Conservation (phyloP, 148 eudicot genomes). For the Fagopyrum tataricum region DNA sequence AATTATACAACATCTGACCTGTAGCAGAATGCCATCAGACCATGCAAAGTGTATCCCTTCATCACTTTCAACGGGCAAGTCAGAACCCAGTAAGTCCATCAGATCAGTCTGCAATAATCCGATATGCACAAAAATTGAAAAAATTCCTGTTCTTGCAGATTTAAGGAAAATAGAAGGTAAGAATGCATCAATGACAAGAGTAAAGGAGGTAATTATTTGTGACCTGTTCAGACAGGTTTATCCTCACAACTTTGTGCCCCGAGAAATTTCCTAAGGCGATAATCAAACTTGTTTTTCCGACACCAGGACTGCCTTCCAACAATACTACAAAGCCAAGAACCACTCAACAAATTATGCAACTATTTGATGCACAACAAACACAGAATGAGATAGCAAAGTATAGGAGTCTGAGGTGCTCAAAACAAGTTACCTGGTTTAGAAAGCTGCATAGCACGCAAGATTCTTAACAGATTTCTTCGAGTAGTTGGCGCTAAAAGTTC, state of each 20-base stretch:
- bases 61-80: slow-evolving; percentile 88
- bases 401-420: not conserved
- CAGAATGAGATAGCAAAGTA: not conserved
- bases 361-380: slow-evolving; percentile 11
- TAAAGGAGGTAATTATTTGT: slow-evolving; percentile 9
- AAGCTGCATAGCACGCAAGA: slow-evolving; percentile 94
- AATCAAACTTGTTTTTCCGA: slow-evolving; percentile 92
- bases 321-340: slow-evolving; percentile 41
- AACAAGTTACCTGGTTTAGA: slow-evolving; percentile 62
- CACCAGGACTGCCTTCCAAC: slow-evolving; percentile 99
- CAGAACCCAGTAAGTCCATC: slow-evolving; percentile 97
- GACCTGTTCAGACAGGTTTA: slow-evolving; percentile 97
- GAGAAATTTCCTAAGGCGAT: slow-evolving; percentile 77
- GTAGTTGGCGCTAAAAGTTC: slow-evolving; percentile 95
- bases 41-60: slow-evolving; percentile 92
- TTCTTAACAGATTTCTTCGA: slow-evolving; percentile 71
- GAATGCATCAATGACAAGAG: not conserved
- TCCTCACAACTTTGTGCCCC: slow-evolving; percentile 85
- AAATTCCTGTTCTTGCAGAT: not conserved
- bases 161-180: slow-evolving; percentile 9
- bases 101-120: slow-evolving; percentile 63
- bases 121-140: not conserved
- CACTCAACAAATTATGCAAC: slow-evolving; percentile 14
- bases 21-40: slow-evolving; percentile 95
- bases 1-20: slow-evolving; percentile 36